Evolutionary conservation across 495 filamentous ascomycete species (phyloP), one percentile per base, ranked within the genome.

Genomic region (Amphirosellinia nigrospora): DNA sequence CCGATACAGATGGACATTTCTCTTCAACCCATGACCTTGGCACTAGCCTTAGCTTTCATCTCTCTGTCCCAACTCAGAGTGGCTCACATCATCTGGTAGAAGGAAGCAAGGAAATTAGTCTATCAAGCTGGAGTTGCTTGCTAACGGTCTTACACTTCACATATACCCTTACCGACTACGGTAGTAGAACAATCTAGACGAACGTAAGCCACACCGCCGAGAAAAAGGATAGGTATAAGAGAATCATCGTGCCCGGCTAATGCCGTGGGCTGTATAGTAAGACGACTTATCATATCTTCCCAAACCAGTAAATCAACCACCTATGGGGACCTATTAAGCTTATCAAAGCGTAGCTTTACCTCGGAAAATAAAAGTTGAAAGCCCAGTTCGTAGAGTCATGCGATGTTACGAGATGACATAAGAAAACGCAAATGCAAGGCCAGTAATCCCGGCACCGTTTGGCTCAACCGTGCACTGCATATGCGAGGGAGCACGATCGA

Each of bases 251-350:
- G 2, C 1, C 41, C 59, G 59, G 59, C 23, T 45, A 39, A 62
- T 62, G 15, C 59, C 59, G 59, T 60, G n/a, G 6, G 28, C 41
- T 60, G 26, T 41, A 26, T 41, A n/a, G 59, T 62, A 26, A 62
- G 59, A 62, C n/a, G 10, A 62, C 13, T 32, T 62, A 32, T 41
- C 4, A 21, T 60, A n/a, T 58, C 34, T 16, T 48, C n/a, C 59
- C 41, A n/a, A 8, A 62, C 28, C 23, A 32, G 38, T 6, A 13
- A 0, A 46, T 15, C 5, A 39, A 43, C 7, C 2, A 16, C 23
- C 15, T 5, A 2, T 46, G 6, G 0, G 4, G 11, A 11, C 41
- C 58, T 60, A 7, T 7, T 13, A 11, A 26, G 58, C 32, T 4
- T 52, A 52, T 23, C 23, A 52, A 23, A 60, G 34, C n/a, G 1